Evolutionary conservation across 202 grass and related monocot genomes (phyloP).

Genomic region (Panicum hallii): DNA sequence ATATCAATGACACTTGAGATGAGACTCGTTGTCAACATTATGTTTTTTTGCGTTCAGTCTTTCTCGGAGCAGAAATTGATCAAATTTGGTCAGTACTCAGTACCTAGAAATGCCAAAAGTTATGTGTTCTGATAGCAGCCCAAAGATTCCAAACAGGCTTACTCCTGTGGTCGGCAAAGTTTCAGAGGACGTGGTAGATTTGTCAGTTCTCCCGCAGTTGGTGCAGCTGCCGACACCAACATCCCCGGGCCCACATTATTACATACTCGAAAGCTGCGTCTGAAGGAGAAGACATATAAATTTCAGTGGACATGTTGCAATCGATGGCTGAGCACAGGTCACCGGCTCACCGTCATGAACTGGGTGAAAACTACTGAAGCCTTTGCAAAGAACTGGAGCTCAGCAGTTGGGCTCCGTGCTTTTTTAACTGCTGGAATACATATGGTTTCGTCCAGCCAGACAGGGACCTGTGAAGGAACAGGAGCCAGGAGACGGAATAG

Average conservation of each 20-base stretch:
- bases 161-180: neutral
- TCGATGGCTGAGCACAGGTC: neutral
- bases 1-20: neutral
- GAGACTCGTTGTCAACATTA: neutral
- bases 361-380: neutral
- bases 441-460: neutral
- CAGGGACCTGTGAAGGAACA: slow-evolving; percentile 14
- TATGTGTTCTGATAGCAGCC: neutral
- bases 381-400: neutral
- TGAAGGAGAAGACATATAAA: too few relatives aligned
- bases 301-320: slow-evolving; percentile 11
- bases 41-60: neutral
- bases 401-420: neutral
- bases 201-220: too few relatives aligned
- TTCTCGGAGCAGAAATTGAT: neutral
- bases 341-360: slow-evolving; percentile 10
- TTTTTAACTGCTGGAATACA: neutral
- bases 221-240: neutral
- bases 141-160: neutral
- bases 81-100: neutral
- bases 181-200: neutral
- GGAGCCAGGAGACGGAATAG: neutral
- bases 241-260: neutral
- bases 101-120: neutral
- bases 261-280: neutral